Conservation (phyloP, 805 yeast species). For the Jamesozyma hellenica region DNA sequence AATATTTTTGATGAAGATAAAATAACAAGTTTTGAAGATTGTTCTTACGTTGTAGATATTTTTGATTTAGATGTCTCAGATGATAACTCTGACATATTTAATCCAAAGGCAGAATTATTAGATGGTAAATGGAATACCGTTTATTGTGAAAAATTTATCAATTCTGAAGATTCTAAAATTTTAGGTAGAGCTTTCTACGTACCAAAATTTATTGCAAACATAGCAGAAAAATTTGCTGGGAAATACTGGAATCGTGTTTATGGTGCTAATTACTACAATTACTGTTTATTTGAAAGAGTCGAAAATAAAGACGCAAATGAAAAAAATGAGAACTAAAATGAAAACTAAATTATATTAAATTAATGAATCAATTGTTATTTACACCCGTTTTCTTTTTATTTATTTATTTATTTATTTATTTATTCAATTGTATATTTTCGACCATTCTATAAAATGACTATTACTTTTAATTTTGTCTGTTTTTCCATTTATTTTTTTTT, state of each 20-base stretch:
- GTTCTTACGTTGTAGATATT: slow-evolving; percentile 68
- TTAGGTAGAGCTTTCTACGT: slow-evolving; percentile 45
- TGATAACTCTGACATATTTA: slow-evolving; percentile 34
- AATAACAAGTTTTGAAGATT: slow-evolving; percentile 38
- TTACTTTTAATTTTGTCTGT: no score
- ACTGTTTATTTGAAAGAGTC: slow-evolving; percentile 36
- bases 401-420: no score
- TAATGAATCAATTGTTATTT: no score
- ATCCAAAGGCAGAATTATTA: slow-evolving; percentile 13
- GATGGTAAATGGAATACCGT: slow-evolving; percentile 39
- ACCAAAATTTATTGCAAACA: slow-evolving; percentile 32
- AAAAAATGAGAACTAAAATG: no score
- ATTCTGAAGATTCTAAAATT: slow-evolving; percentile 44
- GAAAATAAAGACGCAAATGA: neutral
- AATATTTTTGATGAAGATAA: slow-evolving; percentile 57
- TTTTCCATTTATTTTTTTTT: no score
- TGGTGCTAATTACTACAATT: slow-evolving; percentile 38
- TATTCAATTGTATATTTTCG: no score
- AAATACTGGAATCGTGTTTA: slow-evolving; percentile 15
- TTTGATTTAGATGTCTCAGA: slow-evolving; percentile 35
- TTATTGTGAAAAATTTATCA: slow-evolving; percentile 40
- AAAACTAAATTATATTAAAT: no score
- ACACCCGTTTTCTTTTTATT: no score
- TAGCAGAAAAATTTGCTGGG: slow-evolving; percentile 13
- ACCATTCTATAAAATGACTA: no score